Evolutionary conservation across 1,284 basidiomycete genomes (phyloP).

Genomic region (Leucocoprinus gongylophorus): DNA sequence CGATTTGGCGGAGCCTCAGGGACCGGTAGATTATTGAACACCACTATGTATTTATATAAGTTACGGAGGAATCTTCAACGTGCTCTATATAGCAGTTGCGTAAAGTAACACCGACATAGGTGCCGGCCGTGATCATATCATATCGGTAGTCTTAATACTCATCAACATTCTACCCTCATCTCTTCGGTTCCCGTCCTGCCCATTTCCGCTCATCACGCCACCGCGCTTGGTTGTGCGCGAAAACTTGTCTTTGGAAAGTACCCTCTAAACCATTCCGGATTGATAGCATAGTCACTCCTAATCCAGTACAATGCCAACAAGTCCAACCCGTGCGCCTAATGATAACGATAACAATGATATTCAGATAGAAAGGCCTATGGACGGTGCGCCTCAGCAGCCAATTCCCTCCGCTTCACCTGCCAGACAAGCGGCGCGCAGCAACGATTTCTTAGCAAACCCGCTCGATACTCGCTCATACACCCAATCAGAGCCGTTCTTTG

Average conservation of each 20-base stretch:
- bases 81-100: no score
- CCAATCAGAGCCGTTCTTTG: not conserved
- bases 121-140: no score
- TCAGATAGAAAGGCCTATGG: constrained; percentile 27
- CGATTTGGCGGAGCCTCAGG: constrained; percentile 45
- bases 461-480: not conserved
- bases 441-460: not conserved
- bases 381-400: constrained; percentile 27
- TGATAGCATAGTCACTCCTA: not conserved
- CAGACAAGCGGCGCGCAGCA: not conserved
- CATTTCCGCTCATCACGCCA: no score
- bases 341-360: constrained; percentile 20
- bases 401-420: constrained; percentile 13
- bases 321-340: constrained; percentile 4
- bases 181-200: no score
- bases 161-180: no score
- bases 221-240: no score
- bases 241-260: no score
- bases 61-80: no score
- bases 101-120: no score
- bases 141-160: no score
- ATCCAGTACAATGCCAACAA: constrained; percentile 1
- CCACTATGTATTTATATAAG: no score
- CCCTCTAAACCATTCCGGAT: no score
- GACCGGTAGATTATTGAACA: constrained; percentile 17